Evolutionary conservation across 768 basidiomycete genomes (phyloP).

Genomic region (Nevesoporus exiguus): DNA sequence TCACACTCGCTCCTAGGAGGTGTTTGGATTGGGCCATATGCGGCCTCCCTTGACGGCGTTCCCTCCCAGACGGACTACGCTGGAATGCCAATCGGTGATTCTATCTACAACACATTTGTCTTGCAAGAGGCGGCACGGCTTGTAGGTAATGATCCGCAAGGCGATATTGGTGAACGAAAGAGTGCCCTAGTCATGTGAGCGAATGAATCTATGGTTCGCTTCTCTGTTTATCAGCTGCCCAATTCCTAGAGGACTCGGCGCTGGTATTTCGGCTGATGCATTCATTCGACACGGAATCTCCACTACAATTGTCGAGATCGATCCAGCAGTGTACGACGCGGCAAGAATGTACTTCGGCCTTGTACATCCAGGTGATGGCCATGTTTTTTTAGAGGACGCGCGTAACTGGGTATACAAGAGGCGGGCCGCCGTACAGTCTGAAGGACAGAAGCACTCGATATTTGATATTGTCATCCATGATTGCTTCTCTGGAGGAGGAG

Average conservation of each 20-base stretch:
- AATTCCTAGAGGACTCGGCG: constrained; percentile 73
- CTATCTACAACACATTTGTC: constrained; percentile 80
- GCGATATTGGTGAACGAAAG: constrained; percentile 35
- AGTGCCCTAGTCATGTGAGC: constrained; percentile 73
- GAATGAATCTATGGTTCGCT: neutral
- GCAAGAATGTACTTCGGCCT: constrained; percentile 79
- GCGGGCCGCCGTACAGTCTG: constrained; percentile 31
- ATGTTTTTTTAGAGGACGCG: constrained; percentile 77
- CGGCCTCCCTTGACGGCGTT: constrained; percentile 40
- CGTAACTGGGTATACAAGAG: constrained; percentile 56
- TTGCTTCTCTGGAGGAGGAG: constrained; percentile 91
- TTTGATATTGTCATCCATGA: constrained; percentile 85
- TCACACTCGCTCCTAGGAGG: constrained; percentile 68
- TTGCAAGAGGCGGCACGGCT: constrained; percentile 84
- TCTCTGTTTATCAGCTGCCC: neutral
- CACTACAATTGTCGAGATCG: constrained; percentile 89
- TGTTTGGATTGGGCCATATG: constrained; percentile 68
- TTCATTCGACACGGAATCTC: constrained; percentile 66
- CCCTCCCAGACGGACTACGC: constrained; percentile 47
- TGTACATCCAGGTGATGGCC: constrained; percentile 54
- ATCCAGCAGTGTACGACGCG: constrained; percentile 83
- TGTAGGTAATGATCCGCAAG: constrained; percentile 48
- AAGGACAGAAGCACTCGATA: constrained; percentile 1
- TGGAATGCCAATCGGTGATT: constrained; percentile 61
- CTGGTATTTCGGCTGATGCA: constrained; percentile 75